Evolutionary conservation across 2,329 filamentous ascomycete species (phyloP).

Genomic region (Hypoxylon sp.): DNA sequence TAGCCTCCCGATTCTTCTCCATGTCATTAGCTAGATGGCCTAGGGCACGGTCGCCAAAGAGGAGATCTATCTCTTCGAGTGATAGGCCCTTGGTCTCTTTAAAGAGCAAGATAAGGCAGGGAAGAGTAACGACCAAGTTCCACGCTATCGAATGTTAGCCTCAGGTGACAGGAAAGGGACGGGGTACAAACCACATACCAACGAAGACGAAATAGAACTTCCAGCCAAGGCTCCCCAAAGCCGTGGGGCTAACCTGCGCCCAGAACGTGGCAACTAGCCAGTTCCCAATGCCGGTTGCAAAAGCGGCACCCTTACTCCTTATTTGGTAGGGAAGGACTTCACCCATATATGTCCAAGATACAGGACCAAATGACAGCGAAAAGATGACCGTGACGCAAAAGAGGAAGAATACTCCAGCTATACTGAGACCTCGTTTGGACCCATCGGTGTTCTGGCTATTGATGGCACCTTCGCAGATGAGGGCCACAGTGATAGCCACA

Average conservation of each 20-base stretch:
- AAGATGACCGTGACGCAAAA: not conserved
- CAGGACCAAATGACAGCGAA: not conserved
- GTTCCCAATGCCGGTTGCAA: not conserved
- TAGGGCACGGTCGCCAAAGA: not conserved
- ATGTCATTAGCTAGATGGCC: not conserved
- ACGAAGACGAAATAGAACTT: not conserved
- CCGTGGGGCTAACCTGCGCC: not conserved
- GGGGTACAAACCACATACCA: not conserved
- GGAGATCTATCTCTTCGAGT: not conserved
- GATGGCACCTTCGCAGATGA: not conserved
- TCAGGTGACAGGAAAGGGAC: too few relatives aligned
- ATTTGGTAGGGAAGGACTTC: not conserved
- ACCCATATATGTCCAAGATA: not conserved
- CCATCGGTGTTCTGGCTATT: not conserved
- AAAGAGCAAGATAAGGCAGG: not conserved
- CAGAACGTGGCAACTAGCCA: not conserved
- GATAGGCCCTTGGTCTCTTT: not conserved
- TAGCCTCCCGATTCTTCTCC: not conserved
- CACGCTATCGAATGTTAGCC: not conserved
- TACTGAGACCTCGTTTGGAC: not conserved
- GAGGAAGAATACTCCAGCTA: conserved; percentile 1
- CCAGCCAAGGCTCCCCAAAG: not conserved
- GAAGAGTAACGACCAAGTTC: not conserved
- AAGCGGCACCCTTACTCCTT: not conserved
- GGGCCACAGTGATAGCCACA: not conserved